Percentiles rank a stretch among this genome's conserved stretches.
These are phyloP conservation scores for Arthrobotrys megalospora DNA, from an alignment of 2,329 filamentous ascomycete species.

Conservation along the genomic window DNA sequence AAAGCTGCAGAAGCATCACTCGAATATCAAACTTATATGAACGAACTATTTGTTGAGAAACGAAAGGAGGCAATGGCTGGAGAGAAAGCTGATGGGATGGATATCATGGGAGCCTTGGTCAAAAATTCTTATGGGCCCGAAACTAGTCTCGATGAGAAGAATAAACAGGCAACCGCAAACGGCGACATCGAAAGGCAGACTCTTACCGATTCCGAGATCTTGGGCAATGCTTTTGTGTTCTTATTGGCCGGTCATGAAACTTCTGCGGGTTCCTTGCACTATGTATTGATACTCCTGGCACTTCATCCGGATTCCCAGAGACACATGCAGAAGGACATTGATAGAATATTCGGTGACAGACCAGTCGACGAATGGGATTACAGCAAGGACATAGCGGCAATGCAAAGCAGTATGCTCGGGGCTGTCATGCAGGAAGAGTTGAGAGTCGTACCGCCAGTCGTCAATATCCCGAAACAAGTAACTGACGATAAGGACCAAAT, in stretches of 20 bases:
- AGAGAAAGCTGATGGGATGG: conserved; percentile 66
- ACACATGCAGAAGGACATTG: conserved; percentile 78
- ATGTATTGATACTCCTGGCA: conserved; percentile 78
- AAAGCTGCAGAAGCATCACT: conserved; percentile 72
- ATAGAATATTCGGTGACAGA: conserved; percentile 66
- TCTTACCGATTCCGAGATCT: conserved; percentile 76
- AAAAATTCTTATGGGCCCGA: conserved; percentile 68
- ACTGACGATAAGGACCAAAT: conserved; percentile 70
- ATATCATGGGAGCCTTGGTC: conserved; percentile 73
- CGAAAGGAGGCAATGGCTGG: conserved; percentile 69
- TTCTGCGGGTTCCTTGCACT: conserved; percentile 82
- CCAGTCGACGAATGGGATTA: conserved; percentile 64
- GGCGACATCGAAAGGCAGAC: conserved; percentile 65
- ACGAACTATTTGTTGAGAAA: conserved; percentile 78
- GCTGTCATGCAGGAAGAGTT: conserved; percentile 61
- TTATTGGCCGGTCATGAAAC: conserved; percentile 85
- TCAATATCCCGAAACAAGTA: conserved; percentile 78
- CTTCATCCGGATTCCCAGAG: conserved; percentile 76
- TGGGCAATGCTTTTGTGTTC: conserved; percentile 80
- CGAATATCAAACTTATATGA: conserved; percentile 80
- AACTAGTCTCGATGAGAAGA: conserved; percentile 32
- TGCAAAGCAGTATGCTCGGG: conserved; percentile 56
- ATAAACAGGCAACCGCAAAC: conserved; percentile 36
- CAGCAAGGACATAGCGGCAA: conserved; percentile 62
- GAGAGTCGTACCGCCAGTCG: conserved; percentile 75